Percentiles rank a stretch among this genome's conserved stretches.
Conservation (phyloP, 108 stramenopile species). For the Fragilaria crotonensis region DNA sequence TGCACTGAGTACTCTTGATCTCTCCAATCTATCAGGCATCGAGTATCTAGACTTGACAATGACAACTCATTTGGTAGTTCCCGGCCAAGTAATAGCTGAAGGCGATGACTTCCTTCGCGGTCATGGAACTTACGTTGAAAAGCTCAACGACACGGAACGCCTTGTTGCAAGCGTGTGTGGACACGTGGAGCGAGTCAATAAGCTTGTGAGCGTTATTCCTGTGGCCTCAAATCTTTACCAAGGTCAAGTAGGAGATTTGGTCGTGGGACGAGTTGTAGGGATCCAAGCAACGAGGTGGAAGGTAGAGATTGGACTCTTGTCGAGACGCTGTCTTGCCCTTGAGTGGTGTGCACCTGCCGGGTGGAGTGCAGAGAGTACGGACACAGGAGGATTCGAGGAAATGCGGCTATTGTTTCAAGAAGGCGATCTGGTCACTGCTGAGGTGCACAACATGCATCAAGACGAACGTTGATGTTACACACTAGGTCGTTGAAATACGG, state of each 20-base stretch:
- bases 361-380: conserved; percentile 90
- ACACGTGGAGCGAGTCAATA: conserved; percentile 90
- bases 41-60: too few relatives aligned
- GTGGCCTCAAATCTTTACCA: conserved; percentile 46
- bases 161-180: conserved; percentile 90
- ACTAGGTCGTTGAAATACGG: conserved; percentile 88
- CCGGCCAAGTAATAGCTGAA: conserved; percentile 85
- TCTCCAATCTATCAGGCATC: too few relatives aligned
- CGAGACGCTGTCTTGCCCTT: conserved; percentile 78
- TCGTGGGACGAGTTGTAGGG: conserved; percentile 89
- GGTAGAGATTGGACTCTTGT: conserved; percentile 39
- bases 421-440: conserved; percentile 89
- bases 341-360: conserved; percentile 87
- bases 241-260: conserved; percentile 94
- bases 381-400: conserved; percentile 91
- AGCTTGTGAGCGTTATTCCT: conserved; percentile 91
- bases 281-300: conserved; percentile 88
- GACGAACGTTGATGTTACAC: conserved; percentile 87
- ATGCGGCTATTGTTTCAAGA: conserved; percentile 88
- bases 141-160: conserved; percentile 34
- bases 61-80: conserved; percentile 58
- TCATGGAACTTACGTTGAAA: conserved; percentile 94
- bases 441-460: conserved; percentile 77
- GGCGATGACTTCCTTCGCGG: conserved; percentile 86
- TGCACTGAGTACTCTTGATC: too few relatives aligned